Percentiles rank a stretch among this genome's conserved stretches.
Conservation (phyloP, 2,329 filamentous ascomycete genomes). For the Arthrinium phaeospermum region DNA sequence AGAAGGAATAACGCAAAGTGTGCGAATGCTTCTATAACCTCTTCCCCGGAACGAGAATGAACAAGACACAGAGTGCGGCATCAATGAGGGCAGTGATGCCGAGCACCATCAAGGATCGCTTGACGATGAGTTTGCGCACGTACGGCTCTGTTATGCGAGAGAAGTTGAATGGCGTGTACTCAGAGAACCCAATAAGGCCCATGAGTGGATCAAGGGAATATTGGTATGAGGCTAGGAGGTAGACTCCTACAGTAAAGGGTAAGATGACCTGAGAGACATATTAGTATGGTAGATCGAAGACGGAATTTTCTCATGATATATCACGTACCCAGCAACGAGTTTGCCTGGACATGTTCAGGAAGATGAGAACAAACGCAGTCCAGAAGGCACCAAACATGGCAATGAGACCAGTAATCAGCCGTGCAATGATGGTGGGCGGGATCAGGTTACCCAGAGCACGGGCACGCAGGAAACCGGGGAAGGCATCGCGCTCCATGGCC, state of each 20-base stretch:
- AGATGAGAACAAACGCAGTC: constrained; percentile 92
- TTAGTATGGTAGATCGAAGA: background rate
- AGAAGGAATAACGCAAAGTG: background rate
- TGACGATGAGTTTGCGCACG: constrained; percentile 82
- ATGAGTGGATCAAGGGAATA: constrained; percentile 94
- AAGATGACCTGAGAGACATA: constrained; percentile 65
- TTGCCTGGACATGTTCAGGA: constrained; percentile 76
- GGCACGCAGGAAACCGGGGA: constrained; percentile 91
- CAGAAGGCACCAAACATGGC: constrained; percentile 92
- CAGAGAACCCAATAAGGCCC: constrained; percentile 87
- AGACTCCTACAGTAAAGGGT: constrained; percentile 90
- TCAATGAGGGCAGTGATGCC: constrained; percentile 77
- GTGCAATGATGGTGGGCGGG: constrained; percentile 84
- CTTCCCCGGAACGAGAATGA: constrained; percentile 94
- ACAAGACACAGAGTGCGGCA: constrained; percentile 83
- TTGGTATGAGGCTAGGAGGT: constrained; percentile 88
- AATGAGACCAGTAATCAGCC: constrained; percentile 83
- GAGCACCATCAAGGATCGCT: constrained; percentile 82
- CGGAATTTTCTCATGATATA: background rate
- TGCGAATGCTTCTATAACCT: constrained; percentile 58
- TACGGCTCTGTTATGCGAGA: constrained; percentile 88
- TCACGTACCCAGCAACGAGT: constrained; percentile 83
- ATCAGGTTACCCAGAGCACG: constrained; percentile 97
- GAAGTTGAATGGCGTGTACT: constrained; percentile 96
- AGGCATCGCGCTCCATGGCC: constrained; percentile 99